Evolutionary conservation across 1,284 basidiomycete genomes (phyloP), one percentile per base, ranked within the genome.

Genomic region (Inonotus hispidus): DNA sequence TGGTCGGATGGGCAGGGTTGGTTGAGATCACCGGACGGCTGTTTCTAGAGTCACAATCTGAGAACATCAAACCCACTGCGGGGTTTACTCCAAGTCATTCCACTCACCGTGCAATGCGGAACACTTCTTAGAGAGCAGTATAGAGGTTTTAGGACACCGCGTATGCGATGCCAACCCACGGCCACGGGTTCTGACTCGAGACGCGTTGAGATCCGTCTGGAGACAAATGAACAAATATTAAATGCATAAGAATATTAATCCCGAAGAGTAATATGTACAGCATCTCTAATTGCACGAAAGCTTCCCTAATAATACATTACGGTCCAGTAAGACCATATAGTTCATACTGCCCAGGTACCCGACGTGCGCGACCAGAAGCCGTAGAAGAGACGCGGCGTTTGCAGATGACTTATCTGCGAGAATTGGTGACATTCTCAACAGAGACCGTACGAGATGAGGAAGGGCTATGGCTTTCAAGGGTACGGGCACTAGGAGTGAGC

Each of bases 221-320:
- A 27, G 19, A 27, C 38, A 50, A 65, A 64, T 64, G 68, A 62
- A 11, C 56, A 57, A 19, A 19, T 3, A 32, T 4, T 32, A n/a
- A n/a, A n/a, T 4, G 32, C n/a, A 41, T 23, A 13, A 7, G 6
- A 13, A 41, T n/a, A n/a, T n/a, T n/a, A n/a, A n/a, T 19, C 4
- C 21, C 35, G 13, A 0, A 19, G 54, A 61, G 56, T 32, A 53
- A 58, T 56, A 75, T 86, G 66, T 68, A 92, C 90, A 58, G 88
- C 82, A 73, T 92, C 89, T 19, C 89, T 92, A 14, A 90, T 92
- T 6, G 89, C 89, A 11, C 92, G 82, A 71, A 92, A 92, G 88
- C 89, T 53, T 87, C 87, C 54, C 88, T 90, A 68, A 38, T 32
- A 45, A 59, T 62, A 64, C 55, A 49, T 61, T 39, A 47, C 58